These are phyloP conservation scores for Flaveria linearis DNA, from an alignment of 129 eudicot genomes.

Conservation along the genomic window DNA sequence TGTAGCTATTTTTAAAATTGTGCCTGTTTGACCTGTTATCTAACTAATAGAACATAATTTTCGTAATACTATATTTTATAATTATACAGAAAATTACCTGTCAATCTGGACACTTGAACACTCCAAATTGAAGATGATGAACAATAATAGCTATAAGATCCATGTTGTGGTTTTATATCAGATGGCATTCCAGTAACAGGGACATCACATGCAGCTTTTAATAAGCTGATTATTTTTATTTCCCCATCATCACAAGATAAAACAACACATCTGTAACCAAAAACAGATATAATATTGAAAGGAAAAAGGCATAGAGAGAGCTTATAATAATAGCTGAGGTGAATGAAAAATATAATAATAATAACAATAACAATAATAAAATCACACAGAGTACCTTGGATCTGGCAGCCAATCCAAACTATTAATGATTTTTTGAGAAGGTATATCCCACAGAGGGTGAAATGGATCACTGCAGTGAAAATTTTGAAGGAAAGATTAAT, in stretches of 20 bases:
- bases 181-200: slow-evolving; percentile 72
- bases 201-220: slow-evolving; percentile 60
- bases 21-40: not conserved
- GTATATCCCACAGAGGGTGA: slow-evolving; percentile 73
- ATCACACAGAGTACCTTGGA: slow-evolving; percentile 57
- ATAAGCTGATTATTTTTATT: slow-evolving; percentile 62
- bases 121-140: slow-evolving; percentile 80
- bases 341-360: not conserved
- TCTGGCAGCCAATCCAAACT: slow-evolving; percentile 89
- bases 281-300: not conserved
- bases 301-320: too few species aligned
- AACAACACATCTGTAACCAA: slow-evolving; percentile 60
- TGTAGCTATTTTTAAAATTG: not conserved
- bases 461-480: slow-evolving; percentile 72
- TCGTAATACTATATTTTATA: not conserved
- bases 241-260: slow-evolving; percentile 75
- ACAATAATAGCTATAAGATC: slow-evolving; percentile 59
- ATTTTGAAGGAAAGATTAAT: not conserved
- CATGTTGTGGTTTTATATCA: slow-evolving; percentile 53
- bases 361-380: not conserved
- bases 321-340: not conserved
- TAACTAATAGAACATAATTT: not conserved
- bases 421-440: slow-evolving; percentile 45
- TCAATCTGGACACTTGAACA: slow-evolving; percentile 63
- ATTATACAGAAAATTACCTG: slow-evolving; percentile 43